Evolutionary conservation across 73 alveolate genomes (phyloP).

Genomic region (Urostyla sp.): DNA sequence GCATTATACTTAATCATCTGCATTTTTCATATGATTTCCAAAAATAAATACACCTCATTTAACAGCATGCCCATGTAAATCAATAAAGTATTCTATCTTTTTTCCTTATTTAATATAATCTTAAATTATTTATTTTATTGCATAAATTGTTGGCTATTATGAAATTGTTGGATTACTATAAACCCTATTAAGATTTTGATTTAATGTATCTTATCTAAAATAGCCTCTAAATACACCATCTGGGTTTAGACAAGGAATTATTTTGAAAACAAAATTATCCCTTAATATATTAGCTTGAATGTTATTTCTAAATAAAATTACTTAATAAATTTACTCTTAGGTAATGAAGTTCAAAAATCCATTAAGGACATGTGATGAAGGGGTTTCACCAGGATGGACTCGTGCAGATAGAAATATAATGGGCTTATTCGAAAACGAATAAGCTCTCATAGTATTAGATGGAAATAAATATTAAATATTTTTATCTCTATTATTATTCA

Average conservation of each 20-base stretch:
- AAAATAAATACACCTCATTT: constrained; percentile 75
- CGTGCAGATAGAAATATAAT: constrained; percentile 73
- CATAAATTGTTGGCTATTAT: constrained; percentile 78
- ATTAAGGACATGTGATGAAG: constrained; percentile 90
- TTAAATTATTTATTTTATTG: constrained; percentile 59
- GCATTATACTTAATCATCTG: constrained; percentile 61
- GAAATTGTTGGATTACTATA: constrained; percentile 59
- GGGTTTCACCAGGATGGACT: constrained; percentile 99
- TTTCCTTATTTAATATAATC: constrained; percentile 55
- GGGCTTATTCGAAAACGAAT: constrained; percentile 23
- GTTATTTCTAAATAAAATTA: constrained; percentile 52
- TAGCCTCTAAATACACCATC: constrained; percentile 79
- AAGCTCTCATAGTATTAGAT: constrained; percentile 33
- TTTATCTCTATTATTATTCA: constrained; percentile 67
- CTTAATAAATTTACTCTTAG: constrained; percentile 51
- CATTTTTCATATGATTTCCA: constrained; percentile 69
- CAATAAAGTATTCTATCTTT: constrained; percentile 64
- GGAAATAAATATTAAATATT: constrained; percentile 60
- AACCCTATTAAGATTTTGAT: constrained; percentile 67
- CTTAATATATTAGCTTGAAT: constrained; percentile 63
- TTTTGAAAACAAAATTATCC: constrained; percentile 68
- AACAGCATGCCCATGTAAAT: constrained; percentile 84
- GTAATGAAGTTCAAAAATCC: constrained; percentile 81
- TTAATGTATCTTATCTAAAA: constrained; percentile 66
- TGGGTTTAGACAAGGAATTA: constrained; percentile 72